phyloP scores from a whole-genome alignment of 2,329 filamentous ascomycete genomes.

The Thelonectria discophora region DNA sequence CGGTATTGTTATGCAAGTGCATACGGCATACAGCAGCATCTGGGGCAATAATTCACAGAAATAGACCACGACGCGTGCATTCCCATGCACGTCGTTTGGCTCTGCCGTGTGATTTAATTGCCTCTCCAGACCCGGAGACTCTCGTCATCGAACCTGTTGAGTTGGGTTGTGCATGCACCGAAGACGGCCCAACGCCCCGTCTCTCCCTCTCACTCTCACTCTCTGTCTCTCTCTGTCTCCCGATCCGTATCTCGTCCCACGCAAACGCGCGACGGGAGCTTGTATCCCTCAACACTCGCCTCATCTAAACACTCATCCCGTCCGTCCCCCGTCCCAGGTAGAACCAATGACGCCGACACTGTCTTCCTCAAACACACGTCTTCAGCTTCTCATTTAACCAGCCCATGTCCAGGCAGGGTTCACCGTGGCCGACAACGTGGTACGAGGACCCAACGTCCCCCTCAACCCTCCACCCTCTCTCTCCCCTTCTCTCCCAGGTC shows the following conservation, averaged over 20 bases:
- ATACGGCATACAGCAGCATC: background rate
- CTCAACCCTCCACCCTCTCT: slow-evolving; percentile 8
- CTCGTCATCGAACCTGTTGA: slow-evolving; percentile 5
- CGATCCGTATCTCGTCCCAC: background rate
- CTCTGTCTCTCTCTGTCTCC: too few species aligned
- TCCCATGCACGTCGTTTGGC: background rate
- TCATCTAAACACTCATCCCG: too few species aligned
- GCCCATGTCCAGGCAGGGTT: slow-evolving; percentile 30
- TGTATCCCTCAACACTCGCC: background rate
- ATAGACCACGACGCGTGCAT: background rate
- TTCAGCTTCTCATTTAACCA: slow-evolving; percentile 18
- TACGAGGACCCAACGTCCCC: slow-evolving; percentile 21
- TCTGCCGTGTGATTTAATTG: background rate
- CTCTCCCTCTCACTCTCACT: slow-evolving; percentile 22
- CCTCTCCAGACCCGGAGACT: slow-evolving; percentile 3
- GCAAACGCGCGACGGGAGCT: background rate
- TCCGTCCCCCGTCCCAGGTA: background rate
- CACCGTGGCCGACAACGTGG: slow-evolving; percentile 26
- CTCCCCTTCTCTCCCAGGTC: background rate
- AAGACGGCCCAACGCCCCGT: slow-evolving; percentile 19
- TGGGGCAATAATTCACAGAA: background rate
- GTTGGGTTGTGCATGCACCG: slow-evolving; percentile 4
- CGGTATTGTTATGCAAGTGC: too few species aligned
- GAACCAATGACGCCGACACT: background rate
- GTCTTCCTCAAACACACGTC: slow-evolving; percentile 15